A percentile compares a stretch with the other conserved stretches of the same genome.
Conservation (phyloP, 805 yeast genomes). For the Yamadazyma scolyti region DNA sequence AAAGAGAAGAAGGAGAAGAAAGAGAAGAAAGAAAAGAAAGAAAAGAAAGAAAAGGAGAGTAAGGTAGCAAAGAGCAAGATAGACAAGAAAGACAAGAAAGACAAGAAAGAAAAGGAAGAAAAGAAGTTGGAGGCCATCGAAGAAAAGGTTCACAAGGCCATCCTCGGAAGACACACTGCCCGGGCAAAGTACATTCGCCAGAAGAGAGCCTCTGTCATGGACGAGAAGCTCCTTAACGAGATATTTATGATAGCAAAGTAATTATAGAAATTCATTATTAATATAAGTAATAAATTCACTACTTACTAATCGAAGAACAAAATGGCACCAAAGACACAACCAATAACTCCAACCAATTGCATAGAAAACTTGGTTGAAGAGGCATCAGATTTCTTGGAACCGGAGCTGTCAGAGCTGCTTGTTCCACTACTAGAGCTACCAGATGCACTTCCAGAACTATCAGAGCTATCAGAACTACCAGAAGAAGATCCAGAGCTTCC, state of each 20-base stretch:
- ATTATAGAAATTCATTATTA: no score
- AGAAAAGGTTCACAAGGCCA: slow-evolving; percentile 14
- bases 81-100: slow-evolving; percentile 5
- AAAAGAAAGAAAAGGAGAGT: slow-evolving; percentile 3
- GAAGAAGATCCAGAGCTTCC: slow-evolving; percentile 19
- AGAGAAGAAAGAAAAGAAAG: slow-evolving; percentile 6
- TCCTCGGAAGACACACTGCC: slow-evolving; percentile 47
- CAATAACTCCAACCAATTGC: no score
- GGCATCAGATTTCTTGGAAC: slow-evolving; percentile 15
- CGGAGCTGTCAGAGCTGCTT: slow-evolving; percentile 17
- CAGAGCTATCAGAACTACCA: slow-evolving; percentile 18
- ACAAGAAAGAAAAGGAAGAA: slow-evolving; percentile 8
- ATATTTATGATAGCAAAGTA: slow-evolving; percentile 79
- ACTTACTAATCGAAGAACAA: slow-evolving; percentile 10
- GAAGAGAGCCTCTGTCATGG: slow-evolving; percentile 89
- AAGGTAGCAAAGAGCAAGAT: slow-evolving; percentile 2
- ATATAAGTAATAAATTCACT: no score
- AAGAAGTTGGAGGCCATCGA: slow-evolving; percentile 8
- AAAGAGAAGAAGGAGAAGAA: slow-evolving; percentile 13
- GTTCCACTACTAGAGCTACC: slow-evolving; percentile 20
- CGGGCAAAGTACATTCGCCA: slow-evolving; percentile 87
- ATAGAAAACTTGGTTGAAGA: slow-evolving; percentile 12
- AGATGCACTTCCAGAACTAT: slow-evolving; percentile 18
- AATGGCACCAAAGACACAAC: no score
- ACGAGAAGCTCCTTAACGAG: slow-evolving; percentile 83